Conservation (phyloP, 345 rosid genomes). For the Moringa oleifera region DNA sequence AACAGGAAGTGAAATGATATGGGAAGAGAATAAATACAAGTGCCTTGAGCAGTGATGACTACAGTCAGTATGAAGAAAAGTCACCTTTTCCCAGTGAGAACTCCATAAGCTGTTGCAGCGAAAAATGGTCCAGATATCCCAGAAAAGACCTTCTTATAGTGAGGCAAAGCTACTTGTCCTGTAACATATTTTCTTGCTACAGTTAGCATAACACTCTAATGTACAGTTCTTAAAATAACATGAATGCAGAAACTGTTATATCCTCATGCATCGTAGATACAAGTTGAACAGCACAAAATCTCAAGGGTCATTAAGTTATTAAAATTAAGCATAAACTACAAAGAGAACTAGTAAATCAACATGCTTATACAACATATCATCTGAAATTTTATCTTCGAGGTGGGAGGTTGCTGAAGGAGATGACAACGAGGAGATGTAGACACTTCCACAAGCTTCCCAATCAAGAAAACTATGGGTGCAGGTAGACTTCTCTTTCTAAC, state of each 20-base stretch:
- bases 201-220: conserved; percentile 11
- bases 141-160: conserved; percentile 50
- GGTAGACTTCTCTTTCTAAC: background rate
- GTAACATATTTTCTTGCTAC: conserved; percentile 17
- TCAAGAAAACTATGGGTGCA: too few species aligned
- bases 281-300: background rate
- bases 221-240: too few species aligned
- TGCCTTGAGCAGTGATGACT: background rate
- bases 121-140: conserved; percentile 47
- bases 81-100: conserved; percentile 79
- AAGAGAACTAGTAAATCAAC: background rate
- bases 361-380: too few species aligned
- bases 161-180: conserved; percentile 72
- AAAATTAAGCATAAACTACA: background rate
- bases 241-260: too few species aligned
- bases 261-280: too few species aligned
- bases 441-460: background rate
- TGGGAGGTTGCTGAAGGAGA: background rate
- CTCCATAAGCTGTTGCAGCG: conserved; percentile 47
- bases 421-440: background rate
- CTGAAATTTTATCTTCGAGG: background rate
- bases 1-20: background rate
- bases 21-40: too few species aligned
- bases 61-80: conserved; percentile 2
- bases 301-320: background rate